Conservation (phyloP, 805 yeast species). For the Nakazawaea sp. region DNA sequence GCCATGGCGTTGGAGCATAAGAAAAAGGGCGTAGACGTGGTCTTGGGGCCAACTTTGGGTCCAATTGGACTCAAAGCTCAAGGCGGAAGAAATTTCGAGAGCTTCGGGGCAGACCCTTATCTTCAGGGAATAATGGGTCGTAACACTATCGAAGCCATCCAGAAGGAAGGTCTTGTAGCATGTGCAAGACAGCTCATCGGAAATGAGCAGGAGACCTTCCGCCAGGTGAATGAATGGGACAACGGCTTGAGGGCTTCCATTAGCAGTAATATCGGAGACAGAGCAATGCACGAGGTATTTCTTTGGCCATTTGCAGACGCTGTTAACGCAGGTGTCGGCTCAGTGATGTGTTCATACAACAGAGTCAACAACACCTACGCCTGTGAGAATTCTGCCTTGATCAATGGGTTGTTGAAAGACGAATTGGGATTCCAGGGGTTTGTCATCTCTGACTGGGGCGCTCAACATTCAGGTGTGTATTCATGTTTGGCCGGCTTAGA, state of each 20-base stretch:
- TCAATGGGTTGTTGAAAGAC: constrained; percentile 48
- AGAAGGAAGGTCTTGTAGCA: constrained; percentile 50
- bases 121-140: constrained; percentile 48
- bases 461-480: constrained; percentile 48
- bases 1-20: constrained; percentile 50
- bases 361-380: constrained; percentile 48
- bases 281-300: constrained; percentile 53
- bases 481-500: constrained; percentile 53
- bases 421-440: constrained; percentile 61
- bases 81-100: constrained; percentile 60
- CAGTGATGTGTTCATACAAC: constrained; percentile 54
- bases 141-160: constrained; percentile 46
- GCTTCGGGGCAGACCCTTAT: constrained; percentile 55
- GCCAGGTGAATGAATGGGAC: constrained; percentile 52
- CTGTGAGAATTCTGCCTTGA: constrained; percentile 49
- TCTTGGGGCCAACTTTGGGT: constrained; percentile 50
- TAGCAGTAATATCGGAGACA: constrained; percentile 49
- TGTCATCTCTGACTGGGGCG: constrained; percentile 59
- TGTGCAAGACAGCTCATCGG: constrained; percentile 48
- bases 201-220: constrained; percentile 54
- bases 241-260: constrained; percentile 38
- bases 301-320: constrained; percentile 63
- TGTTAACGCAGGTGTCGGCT: constrained; percentile 49
- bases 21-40: constrained; percentile 45
- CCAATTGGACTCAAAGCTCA: constrained; percentile 56